These are phyloP conservation scores for Paraphoma chrysanthemicola DNA, from an alignment of 2,329 filamentous ascomycete genomes.

Conservation along the genomic window DNA sequence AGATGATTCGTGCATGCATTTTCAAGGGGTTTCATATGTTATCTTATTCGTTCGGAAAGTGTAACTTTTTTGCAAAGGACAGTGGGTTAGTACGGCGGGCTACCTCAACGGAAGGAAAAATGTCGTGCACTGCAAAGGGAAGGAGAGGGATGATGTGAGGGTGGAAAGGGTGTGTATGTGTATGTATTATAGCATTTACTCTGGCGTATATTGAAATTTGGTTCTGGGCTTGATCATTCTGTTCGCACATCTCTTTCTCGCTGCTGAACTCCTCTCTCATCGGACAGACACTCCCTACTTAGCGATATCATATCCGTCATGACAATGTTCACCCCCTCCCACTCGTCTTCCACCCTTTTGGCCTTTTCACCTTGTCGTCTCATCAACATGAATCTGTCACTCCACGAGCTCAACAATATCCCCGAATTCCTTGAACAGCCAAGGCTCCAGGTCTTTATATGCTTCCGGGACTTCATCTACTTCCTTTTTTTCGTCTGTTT, in stretches of 20 bases:
- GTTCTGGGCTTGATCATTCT: neutral
- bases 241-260: neutral
- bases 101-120: neutral
- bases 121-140: neutral
- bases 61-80: too few species aligned
- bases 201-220: neutral
- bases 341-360: too few species aligned
- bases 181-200: neutral
- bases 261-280: too few species aligned
- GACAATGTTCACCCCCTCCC: too few species aligned
- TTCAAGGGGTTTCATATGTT: too few species aligned
- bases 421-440: conserved; percentile 49
- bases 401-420: conserved; percentile 49
- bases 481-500: neutral
- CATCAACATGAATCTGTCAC: conserved; percentile 6
- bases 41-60: too few species aligned
- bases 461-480: conserved; percentile 21
- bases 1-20: too few species aligned
- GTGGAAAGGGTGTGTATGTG: neutral
- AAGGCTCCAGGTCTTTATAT: conserved; percentile 46
- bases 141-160: neutral
- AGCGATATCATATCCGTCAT: too few species aligned
- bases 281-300: too few species aligned
- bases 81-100: too few species aligned
- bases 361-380: too few species aligned